Base-by-base conservation (phyloP, 2,329 filamentous ascomycete species). In the Xylaria sp. region DNA sequence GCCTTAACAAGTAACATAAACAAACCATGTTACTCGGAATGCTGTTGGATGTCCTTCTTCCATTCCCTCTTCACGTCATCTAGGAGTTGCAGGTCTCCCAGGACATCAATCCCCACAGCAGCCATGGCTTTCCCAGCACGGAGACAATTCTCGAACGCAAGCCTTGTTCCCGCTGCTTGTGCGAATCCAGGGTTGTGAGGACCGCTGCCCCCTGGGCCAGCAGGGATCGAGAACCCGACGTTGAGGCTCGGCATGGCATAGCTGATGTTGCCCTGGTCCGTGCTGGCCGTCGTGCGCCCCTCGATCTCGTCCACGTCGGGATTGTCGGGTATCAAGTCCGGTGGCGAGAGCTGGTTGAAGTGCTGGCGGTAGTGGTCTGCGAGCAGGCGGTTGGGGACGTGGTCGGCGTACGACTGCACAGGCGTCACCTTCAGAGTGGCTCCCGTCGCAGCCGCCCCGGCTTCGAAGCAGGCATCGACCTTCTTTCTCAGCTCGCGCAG, bases 201-300 rank as follows among this genome's bases (percentile, higher is more conserved):
- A 0, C 84, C 82, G 13, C 75, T 77, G 0, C 80, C 81, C 1
- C 79, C 78, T 2, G 78, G 77, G 0, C 82, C 81, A 2, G 85
- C 81, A 17, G 77, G 78, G 64, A 88, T 86, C 29, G 80, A 79
- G 71, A 88, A 89, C 6, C 82, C 82, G 0, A 81, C 78, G 62
- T 81, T 85, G 42, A 89, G 73, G 60, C 83, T 86, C 44, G 87
- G 87, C 79, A 88, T 81, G 0, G 80, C 84, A 71, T 89, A 84
- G 69, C 84, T 87, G 61, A 89, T 76, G 67, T 89, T 82, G 0
- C 87, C 87, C 76, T 88, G 86, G 72, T 89, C 87, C 0, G 86
- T 88, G 69, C 84, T 87, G 4, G 86, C 86, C 71, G 79, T 81
- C n/a, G 81, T 83, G 27, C 77, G 73, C 0, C 82, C 82, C 3